Percentiles rank a stretch among this genome's conserved stretches.
phyloP scores from a whole-genome alignment of 1,284 basidiomycete species.

The Crucibulum cyathiforme region DNA sequence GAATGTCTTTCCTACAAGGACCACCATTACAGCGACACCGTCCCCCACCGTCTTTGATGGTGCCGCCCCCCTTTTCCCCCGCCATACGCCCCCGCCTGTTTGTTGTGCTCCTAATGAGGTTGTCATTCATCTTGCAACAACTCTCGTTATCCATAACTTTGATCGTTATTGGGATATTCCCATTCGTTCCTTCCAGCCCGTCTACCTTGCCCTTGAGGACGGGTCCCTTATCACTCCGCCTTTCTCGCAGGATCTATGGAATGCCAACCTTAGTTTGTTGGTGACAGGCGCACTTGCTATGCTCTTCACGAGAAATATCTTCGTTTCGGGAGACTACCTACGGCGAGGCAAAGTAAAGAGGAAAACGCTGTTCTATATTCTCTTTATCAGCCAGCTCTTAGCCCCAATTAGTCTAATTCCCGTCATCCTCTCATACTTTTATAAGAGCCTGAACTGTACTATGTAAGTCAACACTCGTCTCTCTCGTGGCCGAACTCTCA shows the following conservation, averaged over 20 bases:
- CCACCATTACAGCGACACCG: not conserved
- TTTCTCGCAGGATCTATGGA: conserved; percentile 48
- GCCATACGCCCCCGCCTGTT: conserved; percentile 8
- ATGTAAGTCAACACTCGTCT: conserved; percentile 27
- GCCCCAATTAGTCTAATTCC: conserved; percentile 53
- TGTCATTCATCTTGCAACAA: conserved; percentile 56
- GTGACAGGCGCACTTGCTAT: conserved; percentile 55
- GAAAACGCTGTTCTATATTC: conserved; percentile 63
- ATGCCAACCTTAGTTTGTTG: conserved; percentile 52
- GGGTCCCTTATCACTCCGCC: conserved; percentile 64
- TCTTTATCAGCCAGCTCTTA: conserved; percentile 61
- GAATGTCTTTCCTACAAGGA: conserved; percentile 11
- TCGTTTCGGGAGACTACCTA: conserved; percentile 57
- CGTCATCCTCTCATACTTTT: conserved; percentile 54
- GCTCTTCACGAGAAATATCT: conserved; percentile 62
- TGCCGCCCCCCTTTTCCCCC: conserved; percentile 32
- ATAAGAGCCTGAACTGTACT: conserved; percentile 39
- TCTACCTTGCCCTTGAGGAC: conserved; percentile 56
- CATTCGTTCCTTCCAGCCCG: conserved; percentile 52
- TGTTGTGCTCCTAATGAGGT: conserved; percentile 45
- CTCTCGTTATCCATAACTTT: conserved; percentile 57
- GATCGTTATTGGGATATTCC: conserved; percentile 50
- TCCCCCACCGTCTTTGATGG: not conserved
- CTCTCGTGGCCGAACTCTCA: not conserved
- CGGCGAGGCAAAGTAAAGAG: conserved; percentile 64